Percentiles rank a stretch among this genome's conserved stretches.
Conservation (phyloP, 108 stramenopile species). For the Pseudonitzschia multiseries region DNA sequence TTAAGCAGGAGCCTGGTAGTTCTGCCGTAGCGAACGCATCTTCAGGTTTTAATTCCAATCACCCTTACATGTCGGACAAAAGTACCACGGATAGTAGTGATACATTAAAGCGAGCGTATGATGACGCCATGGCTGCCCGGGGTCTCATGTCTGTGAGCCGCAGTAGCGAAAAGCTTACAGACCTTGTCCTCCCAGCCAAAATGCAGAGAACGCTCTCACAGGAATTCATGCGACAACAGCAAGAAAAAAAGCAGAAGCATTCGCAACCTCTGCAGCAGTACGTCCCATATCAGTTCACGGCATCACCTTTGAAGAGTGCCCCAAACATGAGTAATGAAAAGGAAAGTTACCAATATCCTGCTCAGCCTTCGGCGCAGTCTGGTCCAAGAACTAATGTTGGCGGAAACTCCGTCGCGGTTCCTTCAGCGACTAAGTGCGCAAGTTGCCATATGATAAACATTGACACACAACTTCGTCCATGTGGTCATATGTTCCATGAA, state of each 20-base stretch:
- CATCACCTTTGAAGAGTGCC: conserved; percentile 9
- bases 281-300: conserved; percentile 19
- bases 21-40: conserved; percentile 8
- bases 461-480: conserved; percentile 89
- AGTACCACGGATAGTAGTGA: conserved; percentile 36
- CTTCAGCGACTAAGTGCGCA: conserved; percentile 74
- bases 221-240: conserved; percentile 75
- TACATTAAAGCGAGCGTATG: conserved; percentile 82
- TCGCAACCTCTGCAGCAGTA: conserved; percentile 16
- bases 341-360: conserved; percentile 44
- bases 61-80: conserved; percentile 10
- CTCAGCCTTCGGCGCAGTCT: conserved; percentile 35
- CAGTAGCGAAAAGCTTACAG: conserved; percentile 84
- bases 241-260: conserved; percentile 41
- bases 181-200: conserved; percentile 81
- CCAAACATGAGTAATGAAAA: conserved; percentile 1
- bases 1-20: conserved; percentile 26
- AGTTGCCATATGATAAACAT: conserved; percentile 70
- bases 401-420: conserved; percentile 65
- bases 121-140: conserved; percentile 87
- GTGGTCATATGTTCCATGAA: conserved; percentile 91
- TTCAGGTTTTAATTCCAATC: conserved; percentile 11
- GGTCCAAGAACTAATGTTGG: conserved; percentile 9
- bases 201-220: conserved; percentile 86
- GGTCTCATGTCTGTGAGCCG: conserved; percentile 85